Evolutionary conservation across 257 asterid genomes (phyloP), one percentile per base, ranked within the genome.

Genomic region (Cordia subcordata): DNA sequence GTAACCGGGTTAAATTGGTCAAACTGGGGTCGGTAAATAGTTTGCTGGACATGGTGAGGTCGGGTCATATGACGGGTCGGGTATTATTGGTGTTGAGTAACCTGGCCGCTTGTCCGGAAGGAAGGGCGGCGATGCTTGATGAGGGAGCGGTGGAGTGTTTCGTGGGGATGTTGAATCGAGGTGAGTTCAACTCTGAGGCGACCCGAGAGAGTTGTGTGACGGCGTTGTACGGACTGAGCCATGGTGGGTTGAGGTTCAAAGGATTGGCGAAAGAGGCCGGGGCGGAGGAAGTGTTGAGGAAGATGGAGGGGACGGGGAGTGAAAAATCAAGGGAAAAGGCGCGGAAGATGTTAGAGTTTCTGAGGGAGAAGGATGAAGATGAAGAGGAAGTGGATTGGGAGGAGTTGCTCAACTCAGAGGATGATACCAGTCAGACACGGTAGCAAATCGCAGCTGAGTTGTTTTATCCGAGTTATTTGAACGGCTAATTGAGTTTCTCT

Each of bases 371-470:
- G 65, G 90, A 75, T 10, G 94, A 81, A 58, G 97, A 83, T 59
- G 97, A 77, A 10, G 82, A 83, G 5, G 88, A 75, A 60, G 96
- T 89, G 46, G 87, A 93, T 68, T 93, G 99, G 99, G 99, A 83
- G 63, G 88, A 86, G 67, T 67, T 93, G 82, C 88, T 93, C 13
- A 79, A 74, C 54, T 68, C 79, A 20, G 87, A 84, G 9, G 83
- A 72, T 39, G 93, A 77, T 68, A 13, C 53, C 32, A 81, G 78
- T 75, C 75, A 75, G 37, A 70, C 72, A 22, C 57, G 17, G 56
- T 58, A 49, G 62, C 65, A 35, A n/a, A 46, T 50, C 54, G 12
- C 35, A 27, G 0, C 27, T 18, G 54, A 49, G 54, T 17, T 17
- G 54, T 17, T 17, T 49, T 21, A 15, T n/a, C 27, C 6, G 8